Evolutionary conservation across 2,329 filamentous ascomycete genomes (phyloP), one percentile per base, ranked within the genome.

Genomic region (Microthyrium microscopicum): DNA sequence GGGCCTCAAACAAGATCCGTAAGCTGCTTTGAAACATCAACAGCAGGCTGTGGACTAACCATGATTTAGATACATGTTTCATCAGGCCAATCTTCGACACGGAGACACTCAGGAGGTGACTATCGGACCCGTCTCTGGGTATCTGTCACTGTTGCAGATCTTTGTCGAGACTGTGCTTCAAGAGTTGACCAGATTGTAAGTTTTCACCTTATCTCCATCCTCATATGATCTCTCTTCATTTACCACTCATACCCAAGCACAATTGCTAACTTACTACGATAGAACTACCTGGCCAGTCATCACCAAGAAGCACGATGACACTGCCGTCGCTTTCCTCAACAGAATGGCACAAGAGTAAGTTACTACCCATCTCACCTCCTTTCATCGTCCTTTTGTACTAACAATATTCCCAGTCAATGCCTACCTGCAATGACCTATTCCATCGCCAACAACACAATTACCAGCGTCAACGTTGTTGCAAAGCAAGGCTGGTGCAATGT

Each of bases 81-180:
- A 75, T 49, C 70, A 75, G 52, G 67, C 68, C 36, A 74, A 75
- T 46, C 41, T 58, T 39, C 62, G 68, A 35, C 61, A 62, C 68
- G 35, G 61, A 64, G 26, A 52, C 53, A 3, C 61, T 33, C 47
- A 50, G 3, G 45, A 49, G 3, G 60, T 62, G 30, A 64, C 58
- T 6, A 53, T 71, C 31, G 67, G 68, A 36, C 55, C 58, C 12
- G 51, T 59, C 12, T 48, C 52, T 2, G 57, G 51, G 3, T 53
- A 61, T 40, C 55, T 62, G 37, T 68, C 66, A 2, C 58, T 73
- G 15, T 56, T 71, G 40, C 66, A 70, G 49, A 62, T 61, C 12
- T 73, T 68, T 68, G 57, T 64, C 15, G 68, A 72, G 49, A 58
- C 55, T 2, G 48, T 68, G 13, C 57, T 63, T 2, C 56, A 63